A percentile compares a stretch with the other conserved stretches of the same genome.
Evolutionary conservation across 805 yeast genomes (phyloP).

Genomic region (Danielia reshetovae): DNA sequence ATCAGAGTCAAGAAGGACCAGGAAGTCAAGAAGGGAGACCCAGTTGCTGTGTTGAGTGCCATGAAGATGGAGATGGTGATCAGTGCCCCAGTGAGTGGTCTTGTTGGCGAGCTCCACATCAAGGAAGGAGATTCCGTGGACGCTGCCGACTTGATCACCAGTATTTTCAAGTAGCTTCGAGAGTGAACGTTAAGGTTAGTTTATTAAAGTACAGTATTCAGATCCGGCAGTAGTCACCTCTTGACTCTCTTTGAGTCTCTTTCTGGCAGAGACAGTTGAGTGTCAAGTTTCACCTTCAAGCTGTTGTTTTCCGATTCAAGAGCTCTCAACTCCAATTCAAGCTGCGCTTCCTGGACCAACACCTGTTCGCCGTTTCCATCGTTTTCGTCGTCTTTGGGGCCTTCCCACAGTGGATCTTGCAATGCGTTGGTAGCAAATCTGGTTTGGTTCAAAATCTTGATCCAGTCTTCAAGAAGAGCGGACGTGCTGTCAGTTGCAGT

Average conservation of each 20-base stretch:
- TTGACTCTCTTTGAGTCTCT: conserved; percentile 1
- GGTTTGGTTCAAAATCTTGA: conserved; percentile 58
- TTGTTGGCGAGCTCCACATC: conserved; percentile 68
- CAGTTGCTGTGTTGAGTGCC: conserved; percentile 89
- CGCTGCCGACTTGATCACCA: conserved; percentile 77
- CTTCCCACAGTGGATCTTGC: conserved; percentile 16
- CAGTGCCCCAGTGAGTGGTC: conserved; percentile 86
- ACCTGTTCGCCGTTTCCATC: conserved; percentile 10
- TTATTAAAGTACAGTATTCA: neutral
- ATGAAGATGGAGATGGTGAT: conserved; percentile 99
- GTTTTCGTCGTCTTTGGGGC: conserved; percentile 19
- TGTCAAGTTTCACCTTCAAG: conserved; percentile 18
- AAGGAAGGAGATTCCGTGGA: conserved; percentile 95
- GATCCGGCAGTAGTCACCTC: neutral
- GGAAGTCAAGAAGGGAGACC: conserved; percentile 94
- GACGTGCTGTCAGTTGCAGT: conserved; percentile 46
- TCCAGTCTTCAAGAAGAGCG: conserved; percentile 55
- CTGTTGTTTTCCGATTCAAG: conserved; percentile 26
- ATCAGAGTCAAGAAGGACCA: conserved; percentile 85
- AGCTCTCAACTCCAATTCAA: conserved; percentile 21
- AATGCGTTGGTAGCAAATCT: conserved; percentile 43
- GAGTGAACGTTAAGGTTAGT: neutral
- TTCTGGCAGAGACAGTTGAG: conserved; percentile 19
- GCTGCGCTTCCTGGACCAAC: conserved; percentile 18
- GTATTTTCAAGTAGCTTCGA: conserved; percentile 22